These are phyloP conservation scores for Fusarium longipes DNA, from an alignment of 2,329 filamentous ascomycete species.

Conservation along the genomic window DNA sequence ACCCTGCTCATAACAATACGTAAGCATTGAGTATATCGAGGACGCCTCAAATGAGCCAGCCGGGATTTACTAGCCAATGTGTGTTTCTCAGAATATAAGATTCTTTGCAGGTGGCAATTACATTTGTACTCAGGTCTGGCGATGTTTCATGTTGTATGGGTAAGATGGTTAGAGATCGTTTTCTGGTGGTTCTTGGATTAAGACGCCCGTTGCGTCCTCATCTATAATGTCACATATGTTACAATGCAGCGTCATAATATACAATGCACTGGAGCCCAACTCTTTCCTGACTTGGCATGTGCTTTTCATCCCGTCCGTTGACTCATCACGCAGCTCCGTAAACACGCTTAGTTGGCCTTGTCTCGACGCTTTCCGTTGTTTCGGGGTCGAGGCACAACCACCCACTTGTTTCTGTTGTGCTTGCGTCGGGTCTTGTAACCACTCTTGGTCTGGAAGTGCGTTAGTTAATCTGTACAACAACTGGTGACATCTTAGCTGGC, in stretches of 20 bases:
- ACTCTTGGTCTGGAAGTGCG: constrained; percentile 71
- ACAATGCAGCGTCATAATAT: constrained; percentile 49
- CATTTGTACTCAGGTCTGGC: no score
- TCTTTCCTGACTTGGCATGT: constrained; percentile 18
- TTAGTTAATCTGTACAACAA: constrained; percentile 20
- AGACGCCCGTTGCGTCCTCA: constrained; percentile 32
- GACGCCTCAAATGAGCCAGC: not conserved
- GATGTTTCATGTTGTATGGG: no score
- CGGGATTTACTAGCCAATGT: not conserved
- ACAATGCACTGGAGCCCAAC: constrained; percentile 44
- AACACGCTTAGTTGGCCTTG: constrained; percentile 61
- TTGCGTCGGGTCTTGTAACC: constrained; percentile 93
- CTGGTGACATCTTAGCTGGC: constrained; percentile 52
- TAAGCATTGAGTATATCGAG: not conserved
- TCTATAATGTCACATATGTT: constrained; percentile 52
- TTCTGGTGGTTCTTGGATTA: constrained; percentile 24
- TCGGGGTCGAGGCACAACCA: constrained; percentile 83
- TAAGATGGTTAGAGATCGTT: constrained; percentile 13
- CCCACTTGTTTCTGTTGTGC: constrained; percentile 90
- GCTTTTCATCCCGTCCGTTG: constrained; percentile 20
- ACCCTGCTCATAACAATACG: not conserved
- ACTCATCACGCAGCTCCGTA: constrained; percentile 37
- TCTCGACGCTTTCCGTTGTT: constrained; percentile 91
- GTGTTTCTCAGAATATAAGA: not conserved
- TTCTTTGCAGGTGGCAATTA: not conserved